Evolutionary conservation across 2,329 filamentous ascomycete genomes (phyloP).

Genomic region (Arthroderma sp.): DNA sequence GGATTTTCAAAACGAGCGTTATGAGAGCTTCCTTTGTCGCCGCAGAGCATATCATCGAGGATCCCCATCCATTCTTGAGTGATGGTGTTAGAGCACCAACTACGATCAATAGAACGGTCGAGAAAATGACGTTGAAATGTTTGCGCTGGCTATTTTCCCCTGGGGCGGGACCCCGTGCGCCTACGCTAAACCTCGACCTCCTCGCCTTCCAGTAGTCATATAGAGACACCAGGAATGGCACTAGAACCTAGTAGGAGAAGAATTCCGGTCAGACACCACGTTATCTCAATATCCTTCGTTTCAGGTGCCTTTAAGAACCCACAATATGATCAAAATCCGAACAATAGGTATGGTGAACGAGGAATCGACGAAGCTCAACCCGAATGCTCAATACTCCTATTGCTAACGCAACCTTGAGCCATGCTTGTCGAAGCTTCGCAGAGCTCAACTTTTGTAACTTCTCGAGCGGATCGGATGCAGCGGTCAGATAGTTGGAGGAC

Average conservation of each 20-base stretch:
- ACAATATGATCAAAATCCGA: constrained; percentile 22
- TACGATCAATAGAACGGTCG: constrained; percentile 25
- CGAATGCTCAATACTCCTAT: constrained; percentile 18
- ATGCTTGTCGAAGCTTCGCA: constrained; percentile 12
- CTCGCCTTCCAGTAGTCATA: constrained; percentile 29
- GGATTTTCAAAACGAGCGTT: constrained; percentile 26
- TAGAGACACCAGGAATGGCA: constrained; percentile 29
- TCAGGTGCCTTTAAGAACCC: constrained; percentile 9
- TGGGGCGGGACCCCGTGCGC: constrained; percentile 2
- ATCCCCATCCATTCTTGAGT: constrained; percentile 24
- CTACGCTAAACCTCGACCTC: constrained; percentile 13
- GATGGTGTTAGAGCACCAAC: constrained; percentile 26
- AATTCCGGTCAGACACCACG: too few relatives aligned
- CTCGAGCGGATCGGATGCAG: constrained; percentile 1
- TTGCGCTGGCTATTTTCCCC: constrained; percentile 9
- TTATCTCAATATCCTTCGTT: too few relatives aligned
- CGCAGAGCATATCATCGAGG: constrained; percentile 39
- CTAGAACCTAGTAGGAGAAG: constrained; percentile 20
- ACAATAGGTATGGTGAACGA: constrained; percentile 33
- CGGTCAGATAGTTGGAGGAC: background rate
- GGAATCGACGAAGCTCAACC: constrained; percentile 29
- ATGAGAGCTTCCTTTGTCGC: constrained; percentile 20
- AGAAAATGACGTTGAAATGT: constrained; percentile 24
- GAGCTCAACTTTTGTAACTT: constrained; percentile 7
- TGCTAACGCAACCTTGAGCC: constrained; percentile 14